Evolutionary conservation across 495 filamentous ascomycete genomes (phyloP), one percentile per base, ranked within the genome.

Genomic region (Penicilliopsis zonata): DNA sequence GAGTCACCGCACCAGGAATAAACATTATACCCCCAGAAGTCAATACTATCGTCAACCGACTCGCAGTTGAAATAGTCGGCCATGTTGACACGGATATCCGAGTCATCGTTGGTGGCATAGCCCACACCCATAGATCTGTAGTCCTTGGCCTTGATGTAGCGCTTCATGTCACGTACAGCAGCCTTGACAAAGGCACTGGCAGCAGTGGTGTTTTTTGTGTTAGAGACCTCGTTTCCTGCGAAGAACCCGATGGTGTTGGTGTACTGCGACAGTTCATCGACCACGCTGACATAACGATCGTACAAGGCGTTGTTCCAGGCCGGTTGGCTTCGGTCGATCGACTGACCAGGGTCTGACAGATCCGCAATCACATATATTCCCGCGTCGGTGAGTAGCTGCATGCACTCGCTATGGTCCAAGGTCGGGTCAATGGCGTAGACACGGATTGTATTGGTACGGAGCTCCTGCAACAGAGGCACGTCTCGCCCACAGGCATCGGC

Each of bases 11-110:
- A 95, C 86, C 87, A 96, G 18, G 81, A 85, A 64, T 95, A 95
- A 61, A 94, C 86, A 55, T 95, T 96, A 72, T 94, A 94, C 33
- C 88, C 88, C 80, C 83, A 94, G 66, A 84, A 95, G 53, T 95
- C 88, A 41, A 94, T 87, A 24, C 76, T 65, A 8, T 70, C 65
- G 1, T 57, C 55, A 31, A 61, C 33, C 23, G 74, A 53, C 30
- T 78, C 82, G 50, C 88, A 96, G 68, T 90, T 84, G 67, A 96
- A 90, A 61, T 86, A 96, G 50, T 84, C 54, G 16, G 83, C 82
- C 43, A 95, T 71, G 45, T 79, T 50, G 27, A 51, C 53, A 44
- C 88, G 82, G 42, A 92, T 92, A 6, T 70, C 63, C 5, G 74
- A 54, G 41, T 87, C 82, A 48, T 96, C 88, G 49, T 86, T 88